phyloP scores from a whole-genome alignment of 208 protist species.

The Trypanosoma platydactyli region DNA sequence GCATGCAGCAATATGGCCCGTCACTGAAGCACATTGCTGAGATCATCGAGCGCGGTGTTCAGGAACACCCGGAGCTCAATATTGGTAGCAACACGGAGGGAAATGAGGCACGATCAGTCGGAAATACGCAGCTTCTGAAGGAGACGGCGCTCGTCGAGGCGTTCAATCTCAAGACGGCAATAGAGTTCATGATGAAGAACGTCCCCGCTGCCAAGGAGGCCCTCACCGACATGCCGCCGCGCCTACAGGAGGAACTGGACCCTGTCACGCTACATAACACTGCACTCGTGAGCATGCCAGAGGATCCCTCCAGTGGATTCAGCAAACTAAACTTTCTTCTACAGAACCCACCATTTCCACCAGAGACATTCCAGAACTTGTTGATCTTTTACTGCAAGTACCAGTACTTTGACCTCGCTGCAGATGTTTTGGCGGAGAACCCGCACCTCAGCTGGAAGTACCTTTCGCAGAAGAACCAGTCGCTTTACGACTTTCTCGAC shows the following conservation, averaged over 20 bases:
- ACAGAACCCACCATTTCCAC: conserved; percentile 94
- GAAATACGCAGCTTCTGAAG: conserved; percentile 94
- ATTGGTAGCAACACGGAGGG: conserved; percentile 93
- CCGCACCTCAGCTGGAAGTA: conserved; percentile 94
- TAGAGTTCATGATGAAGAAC: conserved; percentile 95
- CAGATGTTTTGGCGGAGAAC: conserved; percentile 96
- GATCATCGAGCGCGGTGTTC: conserved; percentile 95
- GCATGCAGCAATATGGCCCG: conserved; percentile 93
- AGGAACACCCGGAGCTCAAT: conserved; percentile 94
- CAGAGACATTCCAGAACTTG: conserved; percentile 97
- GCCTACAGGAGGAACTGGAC: conserved; percentile 95
- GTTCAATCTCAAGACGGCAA: conserved; percentile 98
- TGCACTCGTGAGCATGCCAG: conserved; percentile 97
- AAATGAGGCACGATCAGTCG: conserved; percentile 93
- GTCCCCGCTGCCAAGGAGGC: conserved; percentile 90
- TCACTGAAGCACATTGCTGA: conserved; percentile 94
- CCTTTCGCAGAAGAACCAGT: conserved; percentile 90
- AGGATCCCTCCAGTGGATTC: conserved; percentile 93
- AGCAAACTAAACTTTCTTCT: conserved; percentile 97
- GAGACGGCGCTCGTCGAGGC: conserved; percentile 96
- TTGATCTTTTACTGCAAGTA: conserved; percentile 97
- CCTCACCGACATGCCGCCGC: conserved; percentile 96
- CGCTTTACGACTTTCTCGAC: conserved; percentile 95
- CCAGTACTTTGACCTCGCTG: conserved; percentile 95
- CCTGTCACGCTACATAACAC: conserved; percentile 97